A percentile compares a stretch with the other conserved stretches of the same genome.
Evolutionary conservation across 192 early-diverging fungal genomes (phyloP).

Genomic region (Globomyces pollinis-pini): DNA sequence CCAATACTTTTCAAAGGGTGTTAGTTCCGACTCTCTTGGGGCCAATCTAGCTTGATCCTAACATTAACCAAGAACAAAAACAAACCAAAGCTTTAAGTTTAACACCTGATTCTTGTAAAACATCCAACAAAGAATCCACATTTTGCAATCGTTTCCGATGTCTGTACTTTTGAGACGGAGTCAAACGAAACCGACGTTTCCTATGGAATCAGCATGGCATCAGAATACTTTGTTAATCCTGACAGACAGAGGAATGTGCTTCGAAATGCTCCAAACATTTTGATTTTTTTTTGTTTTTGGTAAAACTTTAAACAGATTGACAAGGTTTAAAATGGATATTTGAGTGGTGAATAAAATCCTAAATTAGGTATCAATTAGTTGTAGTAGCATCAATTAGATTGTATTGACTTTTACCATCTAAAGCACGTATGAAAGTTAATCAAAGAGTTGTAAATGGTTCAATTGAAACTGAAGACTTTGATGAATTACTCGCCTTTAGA

Average conservation of each 20-base stretch:
- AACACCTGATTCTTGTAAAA: slow-evolving; percentile 35
- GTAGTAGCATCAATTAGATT: no score
- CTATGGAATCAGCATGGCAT: background rate
- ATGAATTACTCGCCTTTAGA: no score
- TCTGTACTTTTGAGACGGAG: slow-evolving; percentile 40
- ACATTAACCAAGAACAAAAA: no score
- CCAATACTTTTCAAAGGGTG: slow-evolving; percentile 46
- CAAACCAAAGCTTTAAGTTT: slow-evolving; percentile 34
- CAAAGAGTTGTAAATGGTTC: no score
- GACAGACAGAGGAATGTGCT: background rate
- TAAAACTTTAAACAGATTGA: no score
- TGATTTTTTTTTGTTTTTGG: no score
- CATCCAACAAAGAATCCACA: slow-evolving; percentile 41
- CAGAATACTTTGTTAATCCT: background rate
- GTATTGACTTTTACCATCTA: no score
- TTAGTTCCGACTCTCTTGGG: slow-evolving; percentile 36
- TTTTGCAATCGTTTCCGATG: slow-evolving; percentile 34
- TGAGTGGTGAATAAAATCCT: slow-evolving; percentile 1
- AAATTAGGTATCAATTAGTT: no score
- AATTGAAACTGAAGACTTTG: no score
- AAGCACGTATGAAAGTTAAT: no score
- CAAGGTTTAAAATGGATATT: no score
- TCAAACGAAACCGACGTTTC: slow-evolving; percentile 40
- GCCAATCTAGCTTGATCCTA: slow-evolving; percentile 27
- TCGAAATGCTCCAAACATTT: slow-evolving; percentile 15